Evolutionary conservation across 257 asterid genomes (phyloP).

Genomic region (Hygrophila difformis): DNA sequence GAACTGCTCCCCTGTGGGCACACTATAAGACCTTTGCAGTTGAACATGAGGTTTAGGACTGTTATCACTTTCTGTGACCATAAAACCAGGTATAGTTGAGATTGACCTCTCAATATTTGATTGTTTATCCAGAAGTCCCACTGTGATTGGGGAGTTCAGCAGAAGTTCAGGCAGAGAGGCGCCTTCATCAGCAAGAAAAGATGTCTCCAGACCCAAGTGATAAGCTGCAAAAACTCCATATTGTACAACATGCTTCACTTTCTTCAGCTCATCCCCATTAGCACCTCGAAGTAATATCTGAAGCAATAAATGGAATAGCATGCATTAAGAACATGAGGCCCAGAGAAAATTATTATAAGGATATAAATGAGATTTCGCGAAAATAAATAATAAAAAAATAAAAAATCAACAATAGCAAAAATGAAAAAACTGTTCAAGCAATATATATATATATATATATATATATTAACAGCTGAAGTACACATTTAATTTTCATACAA

Average conservation of each 20-base stretch:
- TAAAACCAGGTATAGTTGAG: slow-evolving; percentile 47
- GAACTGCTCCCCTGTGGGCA: slow-evolving; percentile 23
- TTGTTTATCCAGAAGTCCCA: slow-evolving; percentile 47
- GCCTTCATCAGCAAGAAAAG: slow-evolving; percentile 81
- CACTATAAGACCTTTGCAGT: slow-evolving; percentile 35
- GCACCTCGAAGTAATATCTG: slow-evolving; percentile 72
- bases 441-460: too few species aligned
- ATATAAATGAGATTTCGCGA: background rate
- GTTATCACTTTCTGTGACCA: slow-evolving; percentile 27
- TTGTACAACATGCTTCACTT: slow-evolving; percentile 64
- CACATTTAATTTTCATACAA: too few species aligned
- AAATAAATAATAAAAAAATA: background rate
- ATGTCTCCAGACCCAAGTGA: slow-evolving; percentile 66
- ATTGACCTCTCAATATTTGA: slow-evolving; percentile 48
- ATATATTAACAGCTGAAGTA: too few species aligned
- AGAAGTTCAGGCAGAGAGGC: slow-evolving; percentile 64
- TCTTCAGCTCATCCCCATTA: slow-evolving; percentile 53
- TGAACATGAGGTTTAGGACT: slow-evolving; percentile 29
- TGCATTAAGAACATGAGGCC: slow-evolving; percentile 4
- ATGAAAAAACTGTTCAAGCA: too few species aligned
- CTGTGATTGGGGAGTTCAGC: slow-evolving; percentile 39
- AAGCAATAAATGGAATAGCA: slow-evolving; percentile 19
- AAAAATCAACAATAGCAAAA: too few species aligned
- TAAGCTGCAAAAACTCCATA: slow-evolving; percentile 72
- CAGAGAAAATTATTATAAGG: background rate